Base-by-base conservation (phyloP, 1,284 basidiomycete species). In the Mycosarcoma mackinlayi region DNA sequence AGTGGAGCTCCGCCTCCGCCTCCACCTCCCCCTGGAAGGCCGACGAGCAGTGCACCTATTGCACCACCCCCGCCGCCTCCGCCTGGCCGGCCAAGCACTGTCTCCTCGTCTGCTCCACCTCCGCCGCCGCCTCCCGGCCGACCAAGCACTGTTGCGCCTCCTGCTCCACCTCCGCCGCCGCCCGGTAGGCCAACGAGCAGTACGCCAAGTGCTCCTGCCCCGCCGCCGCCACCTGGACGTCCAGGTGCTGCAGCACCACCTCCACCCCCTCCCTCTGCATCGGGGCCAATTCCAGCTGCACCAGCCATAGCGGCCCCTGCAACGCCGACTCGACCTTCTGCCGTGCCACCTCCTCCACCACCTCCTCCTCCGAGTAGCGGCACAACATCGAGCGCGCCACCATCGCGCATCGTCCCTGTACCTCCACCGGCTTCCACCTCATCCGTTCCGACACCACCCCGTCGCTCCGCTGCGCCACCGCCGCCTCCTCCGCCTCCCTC, bases 391-490 rank as follows among this genome's bases (percentile, higher is more conserved):
- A 49, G 44, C 19, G 49, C 58, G 31, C 49, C 61, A 31, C 50
- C 63, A 4, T 47, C 59, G 18, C 48, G 55, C 9, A 45, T 45
- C 39, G 53, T 67, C 6, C 64, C 57, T 9, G 57, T 41, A 9
- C 62, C 62, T 30, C 63, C 63, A 13, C 47, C 59, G 3, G 58
- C 63, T 11, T 47, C 62, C 8, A 13, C 45, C 1, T 63, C 59
- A 14, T 41, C 52, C 18, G 67, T 52, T 35, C 54, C 72, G 3
- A 60, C 54, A 21, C 56, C 60, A 25, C 60, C 68, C 6, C 96
- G 97, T 72, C 94, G 91, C 1, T 88, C 87, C 88, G 96, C 93
- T 64, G 89, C 87, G 21, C 91, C 92, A 27, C 90, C 89, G 1
- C 93, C 95, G 6, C 93, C 93, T 11, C 83, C 80, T 77, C 84